Conservation (phyloP, 768 basidiomycete genomes). For the Calocybe gangraenosa region DNA sequence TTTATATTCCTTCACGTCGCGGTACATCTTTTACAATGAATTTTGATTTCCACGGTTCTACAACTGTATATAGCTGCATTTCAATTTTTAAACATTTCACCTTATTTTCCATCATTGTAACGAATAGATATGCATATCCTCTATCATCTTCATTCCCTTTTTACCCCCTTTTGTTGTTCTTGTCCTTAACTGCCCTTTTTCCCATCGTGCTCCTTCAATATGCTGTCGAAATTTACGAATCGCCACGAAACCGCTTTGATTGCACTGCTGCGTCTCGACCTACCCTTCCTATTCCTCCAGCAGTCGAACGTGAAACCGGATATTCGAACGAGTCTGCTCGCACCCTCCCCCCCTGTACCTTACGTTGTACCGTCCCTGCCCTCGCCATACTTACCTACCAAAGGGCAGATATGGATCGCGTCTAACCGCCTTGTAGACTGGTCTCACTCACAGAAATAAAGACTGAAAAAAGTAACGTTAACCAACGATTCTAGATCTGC, state of each 20-base stretch:
- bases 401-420: no score
- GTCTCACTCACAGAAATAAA: no score
- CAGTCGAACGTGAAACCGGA: constrained; percentile 3
- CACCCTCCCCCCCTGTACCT: no score
- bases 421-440: no score
- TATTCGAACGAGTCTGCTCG: no score
- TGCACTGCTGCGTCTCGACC: constrained; percentile 8
- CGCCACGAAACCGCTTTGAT: constrained; percentile 8
- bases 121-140: constrained; percentile 72
- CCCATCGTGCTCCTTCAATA: constrained; percentile 14
- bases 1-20: constrained; percentile 15
- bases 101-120: constrained; percentile 47
- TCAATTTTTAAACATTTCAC: constrained; percentile 1
- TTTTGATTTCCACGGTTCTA: constrained; percentile 1
- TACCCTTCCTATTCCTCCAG: not conserved
- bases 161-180: constrained; percentile 26
- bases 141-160: constrained; percentile 27
- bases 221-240: constrained; percentile 13
- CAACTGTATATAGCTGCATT: not conserved
- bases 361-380: not conserved
- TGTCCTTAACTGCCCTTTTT: constrained; percentile 23
- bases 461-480: no score
- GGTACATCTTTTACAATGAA: constrained; percentile 8
- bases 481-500: no score
- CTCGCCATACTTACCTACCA: no score